phyloP scores from a whole-genome alignment of 2,329 filamentous ascomycete species.

The Cladosporium oxysporum region DNA sequence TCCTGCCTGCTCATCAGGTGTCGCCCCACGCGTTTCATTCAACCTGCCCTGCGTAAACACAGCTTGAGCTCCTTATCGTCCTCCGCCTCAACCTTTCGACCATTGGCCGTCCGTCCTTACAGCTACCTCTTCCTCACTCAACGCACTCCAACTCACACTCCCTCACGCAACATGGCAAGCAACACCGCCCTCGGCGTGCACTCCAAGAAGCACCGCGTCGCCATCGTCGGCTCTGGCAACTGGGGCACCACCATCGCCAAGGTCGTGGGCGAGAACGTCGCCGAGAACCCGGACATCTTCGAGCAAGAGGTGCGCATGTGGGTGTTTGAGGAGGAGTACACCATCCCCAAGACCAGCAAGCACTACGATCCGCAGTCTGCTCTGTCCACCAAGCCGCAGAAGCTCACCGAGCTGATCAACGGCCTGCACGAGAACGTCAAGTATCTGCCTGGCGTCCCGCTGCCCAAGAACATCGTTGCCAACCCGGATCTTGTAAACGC shows the following conservation, averaged over 20 bases:
- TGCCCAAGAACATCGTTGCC: constrained; percentile 81
- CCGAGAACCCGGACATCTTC: constrained; percentile 75
- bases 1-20: background rate
- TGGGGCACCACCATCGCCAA: constrained; percentile 99
- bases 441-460: constrained; percentile 84
- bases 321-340: constrained; percentile 93
- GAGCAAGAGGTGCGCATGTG: constrained; percentile 95
- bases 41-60: background rate
- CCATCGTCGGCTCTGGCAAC: constrained; percentile 92
- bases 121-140: background rate
- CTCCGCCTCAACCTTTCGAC: constrained; percentile 11
- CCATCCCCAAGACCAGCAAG: constrained; percentile 68
- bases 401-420: constrained; percentile 92
- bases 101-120: constrained; percentile 8
- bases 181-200: constrained; percentile 34
- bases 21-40: background rate
- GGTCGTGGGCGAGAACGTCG: constrained; percentile 91
- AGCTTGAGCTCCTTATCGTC: constrained; percentile 13
- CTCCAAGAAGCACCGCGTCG: constrained; percentile 83
- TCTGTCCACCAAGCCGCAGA: constrained; percentile 68
- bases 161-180: constrained; percentile 17
- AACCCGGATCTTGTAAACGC: constrained; percentile 79
- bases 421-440: constrained; percentile 93
- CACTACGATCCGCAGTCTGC: constrained; percentile 66
- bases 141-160: background rate